These are phyloP conservation scores for Trypanosoma caninum DNA, from an alignment of 208 protist genomes.

Conservation along the genomic window DNA sequence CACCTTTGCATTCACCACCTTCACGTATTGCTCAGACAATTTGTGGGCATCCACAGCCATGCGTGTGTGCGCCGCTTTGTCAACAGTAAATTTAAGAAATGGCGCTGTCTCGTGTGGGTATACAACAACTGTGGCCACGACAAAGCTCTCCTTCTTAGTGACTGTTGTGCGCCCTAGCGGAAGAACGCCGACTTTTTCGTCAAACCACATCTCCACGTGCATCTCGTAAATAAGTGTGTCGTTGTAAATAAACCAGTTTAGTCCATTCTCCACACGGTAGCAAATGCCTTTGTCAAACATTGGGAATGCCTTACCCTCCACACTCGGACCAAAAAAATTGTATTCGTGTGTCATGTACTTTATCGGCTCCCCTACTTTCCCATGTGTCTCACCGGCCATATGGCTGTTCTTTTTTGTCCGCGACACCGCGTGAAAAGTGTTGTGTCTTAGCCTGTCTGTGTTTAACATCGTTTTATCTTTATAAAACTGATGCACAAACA, in stretches of 20 bases:
- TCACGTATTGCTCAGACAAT: too few species aligned
- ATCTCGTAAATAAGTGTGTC: constrained; percentile 60
- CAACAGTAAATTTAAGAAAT: constrained; percentile 18
- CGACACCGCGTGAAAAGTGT: too few species aligned
- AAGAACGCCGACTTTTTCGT: constrained; percentile 31
- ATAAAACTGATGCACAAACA: too few species aligned
- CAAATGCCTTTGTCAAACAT: background rate
- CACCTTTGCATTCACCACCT: too few species aligned
- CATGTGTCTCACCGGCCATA: background rate
- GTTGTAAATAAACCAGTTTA: constrained; percentile 80
- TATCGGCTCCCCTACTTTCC: background rate
- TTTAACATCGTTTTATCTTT: too few species aligned
- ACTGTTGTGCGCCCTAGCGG: constrained; percentile 55
- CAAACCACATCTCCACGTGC: constrained; percentile 65
- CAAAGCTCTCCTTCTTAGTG: constrained; percentile 29
- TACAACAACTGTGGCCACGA: constrained; percentile 45
- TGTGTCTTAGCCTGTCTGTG: too few species aligned
- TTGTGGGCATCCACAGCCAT: too few species aligned
- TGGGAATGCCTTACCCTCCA: background rate
- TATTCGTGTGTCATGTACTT: background rate
- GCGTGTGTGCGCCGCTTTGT: too few species aligned
- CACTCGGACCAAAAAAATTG: constrained; percentile 7
- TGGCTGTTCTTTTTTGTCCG: too few species aligned
- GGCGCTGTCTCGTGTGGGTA: constrained; percentile 70
- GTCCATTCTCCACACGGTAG: constrained; percentile 27